phyloP scores from a whole-genome alignment of 208 protist species.

The Trypanosoma lewisi region DNA sequence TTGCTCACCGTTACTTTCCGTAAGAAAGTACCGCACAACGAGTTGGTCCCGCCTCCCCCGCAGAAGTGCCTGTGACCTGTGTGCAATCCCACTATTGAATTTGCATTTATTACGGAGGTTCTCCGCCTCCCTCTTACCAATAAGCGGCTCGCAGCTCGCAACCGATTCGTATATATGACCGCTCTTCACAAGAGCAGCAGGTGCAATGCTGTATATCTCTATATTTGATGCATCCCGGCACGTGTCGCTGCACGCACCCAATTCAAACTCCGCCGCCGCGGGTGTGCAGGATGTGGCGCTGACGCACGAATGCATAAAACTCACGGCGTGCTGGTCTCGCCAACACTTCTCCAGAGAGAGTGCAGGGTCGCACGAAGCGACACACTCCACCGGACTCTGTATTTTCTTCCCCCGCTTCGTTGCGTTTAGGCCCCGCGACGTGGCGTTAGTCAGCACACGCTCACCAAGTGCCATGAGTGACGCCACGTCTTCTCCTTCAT shows the following conservation, averaged over 20 bases:
- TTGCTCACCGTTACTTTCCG: constrained; percentile 1
- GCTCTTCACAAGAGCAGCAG: constrained; percentile 27
- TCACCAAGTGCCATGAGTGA: constrained; percentile 59
- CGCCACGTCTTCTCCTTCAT: constrained; percentile 6
- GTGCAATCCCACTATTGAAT: constrained; percentile 15
- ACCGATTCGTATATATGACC: constrained; percentile 31
- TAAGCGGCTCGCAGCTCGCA: constrained; percentile 31
- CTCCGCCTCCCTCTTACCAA: constrained; percentile 48
- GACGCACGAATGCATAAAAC: constrained; percentile 49
- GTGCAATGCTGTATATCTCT: constrained; percentile 59
- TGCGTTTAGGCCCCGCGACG: constrained; percentile 27
- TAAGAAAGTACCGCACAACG: constrained; percentile 58
- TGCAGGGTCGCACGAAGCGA: constrained; percentile 31
- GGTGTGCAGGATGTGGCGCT: constrained; percentile 3
- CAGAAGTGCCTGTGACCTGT: constrained; percentile 32
- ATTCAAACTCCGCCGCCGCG: constrained; percentile 20
- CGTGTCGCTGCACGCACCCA: constrained; percentile 10
- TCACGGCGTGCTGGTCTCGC: constrained; percentile 42
- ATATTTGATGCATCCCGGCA: constrained; percentile 31
- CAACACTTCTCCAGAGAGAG: constrained; percentile 40
- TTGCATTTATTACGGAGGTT: constrained; percentile 34
- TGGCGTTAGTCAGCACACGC: constrained; percentile 48
- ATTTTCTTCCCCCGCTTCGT: constrained; percentile 15
- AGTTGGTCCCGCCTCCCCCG: constrained; percentile 48
- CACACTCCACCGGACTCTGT: constrained; percentile 4